Evolutionary conservation across 345 rosid genomes (phyloP), one percentile per base, ranked within the genome.

Genomic region (Hypericum perforatum): DNA sequence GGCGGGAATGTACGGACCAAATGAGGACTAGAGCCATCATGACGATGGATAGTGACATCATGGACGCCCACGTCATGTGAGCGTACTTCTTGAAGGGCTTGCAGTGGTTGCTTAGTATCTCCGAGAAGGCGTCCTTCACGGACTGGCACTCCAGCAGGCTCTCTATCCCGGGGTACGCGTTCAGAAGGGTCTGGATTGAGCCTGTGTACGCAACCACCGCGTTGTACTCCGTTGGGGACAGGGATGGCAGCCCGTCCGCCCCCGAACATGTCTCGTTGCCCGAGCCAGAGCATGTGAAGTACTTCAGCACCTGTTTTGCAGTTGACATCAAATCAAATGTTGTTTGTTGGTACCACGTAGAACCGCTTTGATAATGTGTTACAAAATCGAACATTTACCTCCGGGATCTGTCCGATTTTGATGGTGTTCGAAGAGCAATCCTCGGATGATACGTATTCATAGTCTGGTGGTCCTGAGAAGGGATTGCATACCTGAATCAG

Each of bases 391-490:
- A 16, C 45, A 9, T 10, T 0, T 63, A 77, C 89, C 81, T 70
- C 37, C 7, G 94, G 85, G 16, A 84, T 79, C 57, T 81, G 78
- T 11, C 77, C 74, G 0, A 79, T 77, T 43, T 7, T 62, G 38
- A 81, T 77, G 0, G 84, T 61, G 47, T 77, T 72, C 5, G 59
- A 53, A n/a, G 83, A 78, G 63, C 94, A 84, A 49, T 68, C 49
- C 36, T 70, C 57, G 2, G 32, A 22, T 0, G 75, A 70, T 64
- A 59, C 73, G 74, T 74, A 84, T 37, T 47, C 29, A 45, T 76
- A 71, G 0, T 67, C 72, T 0, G 92, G 92, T 2, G 92, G 87
- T 1, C 73, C 77, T 0, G 94, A 71, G 71, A 84, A 81, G 7
- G 88, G 94, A 54, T 81, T 84, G 83, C 94, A 84, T 7, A 84